These are phyloP conservation scores for Pyricularia grisea DNA, from an alignment of 2,329 filamentous ascomycete species.

Conservation along the genomic window DNA sequence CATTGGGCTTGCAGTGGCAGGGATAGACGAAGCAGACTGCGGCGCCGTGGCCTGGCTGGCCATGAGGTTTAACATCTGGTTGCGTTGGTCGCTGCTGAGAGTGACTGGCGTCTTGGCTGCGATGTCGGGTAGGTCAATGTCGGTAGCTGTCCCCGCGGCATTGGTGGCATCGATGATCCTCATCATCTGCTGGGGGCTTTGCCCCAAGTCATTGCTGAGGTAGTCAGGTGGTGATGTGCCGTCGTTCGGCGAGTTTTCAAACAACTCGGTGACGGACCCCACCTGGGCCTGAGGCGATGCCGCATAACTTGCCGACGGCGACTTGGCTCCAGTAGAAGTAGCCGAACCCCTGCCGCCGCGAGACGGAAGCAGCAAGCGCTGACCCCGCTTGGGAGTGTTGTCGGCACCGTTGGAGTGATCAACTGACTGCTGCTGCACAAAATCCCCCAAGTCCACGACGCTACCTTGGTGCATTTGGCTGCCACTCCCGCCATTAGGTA, in stretches of 20 bases:
- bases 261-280: conserved; percentile 51
- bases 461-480: conserved; percentile 42
- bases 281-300: conserved; percentile 26
- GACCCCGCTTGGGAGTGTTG: conserved; percentile 38
- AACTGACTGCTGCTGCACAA: conserved; percentile 37
- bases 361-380: conserved; percentile 43
- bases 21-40: conserved; percentile 14
- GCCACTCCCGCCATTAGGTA: conserved; percentile 33
- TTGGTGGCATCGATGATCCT: conserved; percentile 57
- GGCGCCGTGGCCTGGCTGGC: conserved; percentile 23
- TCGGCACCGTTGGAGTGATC: conserved; percentile 20
- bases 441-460: conserved; percentile 53
- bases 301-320: conserved; percentile 13
- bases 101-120: conserved; percentile 46
- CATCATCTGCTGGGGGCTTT: conserved; percentile 54
- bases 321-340: conserved; percentile 10
- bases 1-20: conserved; percentile 5
- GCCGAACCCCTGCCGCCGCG: conserved; percentile 13
- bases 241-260: conserved; percentile 40
- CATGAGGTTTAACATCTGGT: conserved; percentile 50
- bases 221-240: conserved; percentile 32
- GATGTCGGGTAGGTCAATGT: conserved; percentile 45
- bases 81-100: conserved; percentile 47
- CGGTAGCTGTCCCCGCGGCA: conserved; percentile 32
- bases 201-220: conserved; percentile 48